These are phyloP conservation scores for Xylaria sp. DNA, from an alignment of 2,329 filamentous ascomycete genomes.

Conservation along the genomic window DNA sequence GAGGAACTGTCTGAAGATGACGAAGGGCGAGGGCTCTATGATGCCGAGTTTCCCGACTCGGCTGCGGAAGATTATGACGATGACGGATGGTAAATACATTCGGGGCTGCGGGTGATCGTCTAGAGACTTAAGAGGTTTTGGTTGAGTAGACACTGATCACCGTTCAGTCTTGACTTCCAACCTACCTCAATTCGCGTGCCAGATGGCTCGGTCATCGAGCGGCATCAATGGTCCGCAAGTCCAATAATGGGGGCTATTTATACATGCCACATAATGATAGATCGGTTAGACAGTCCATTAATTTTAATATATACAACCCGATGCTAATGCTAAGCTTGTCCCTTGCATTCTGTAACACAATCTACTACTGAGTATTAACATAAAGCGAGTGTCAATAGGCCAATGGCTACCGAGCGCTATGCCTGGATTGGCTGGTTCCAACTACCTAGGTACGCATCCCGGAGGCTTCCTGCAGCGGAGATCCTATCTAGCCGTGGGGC, in stretches of 20 bases:
- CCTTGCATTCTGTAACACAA: not conserved
- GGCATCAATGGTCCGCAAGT: not conserved
- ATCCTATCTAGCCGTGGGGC: too few species aligned
- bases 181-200: not conserved
- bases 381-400: not conserved
- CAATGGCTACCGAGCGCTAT: not conserved
- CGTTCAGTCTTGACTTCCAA: too few species aligned
- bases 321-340: not conserved
- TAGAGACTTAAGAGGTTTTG: not conserved
- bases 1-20: slow-evolving; percentile 22
- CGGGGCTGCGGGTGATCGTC: not conserved
- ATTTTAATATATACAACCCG: not conserved
- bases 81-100: slow-evolving; percentile 24
- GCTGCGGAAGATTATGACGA: slow-evolving; percentile 29
- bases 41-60: slow-evolving; percentile 36
- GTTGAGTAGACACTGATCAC: not conserved
- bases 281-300: not conserved
- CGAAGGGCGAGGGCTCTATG: slow-evolving; percentile 11
- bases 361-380: too few species aligned
- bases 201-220: not conserved
- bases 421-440: not conserved
- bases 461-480: too few species aligned
- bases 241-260: not conserved
- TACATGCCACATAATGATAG: not conserved
- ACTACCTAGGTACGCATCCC: too few species aligned